phyloP scores from a whole-genome alignment of 768 basidiomycete species.

The Xerocomellus chrysenteron region DNA sequence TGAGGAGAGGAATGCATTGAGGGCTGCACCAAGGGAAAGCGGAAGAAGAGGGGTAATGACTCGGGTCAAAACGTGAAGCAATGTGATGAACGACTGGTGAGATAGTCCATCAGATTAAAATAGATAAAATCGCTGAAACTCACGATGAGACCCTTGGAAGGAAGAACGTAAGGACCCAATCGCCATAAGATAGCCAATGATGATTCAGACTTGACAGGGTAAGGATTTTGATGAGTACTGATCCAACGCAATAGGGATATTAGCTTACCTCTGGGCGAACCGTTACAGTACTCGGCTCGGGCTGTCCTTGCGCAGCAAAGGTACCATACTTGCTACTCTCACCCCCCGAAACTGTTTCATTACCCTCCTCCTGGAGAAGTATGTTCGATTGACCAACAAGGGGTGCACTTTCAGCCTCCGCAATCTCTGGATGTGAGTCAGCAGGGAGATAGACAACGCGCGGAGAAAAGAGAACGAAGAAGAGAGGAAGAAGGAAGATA shows the following conservation, averaged over 20 bases:
- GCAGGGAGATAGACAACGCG: slow-evolving; percentile 55
- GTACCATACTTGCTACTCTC: slow-evolving; percentile 72
- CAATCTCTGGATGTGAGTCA: slow-evolving; percentile 17
- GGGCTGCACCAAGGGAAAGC: slow-evolving; percentile 55
- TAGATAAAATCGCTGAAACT: background rate
- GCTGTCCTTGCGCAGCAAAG: slow-evolving; percentile 41
- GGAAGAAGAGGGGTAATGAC: slow-evolving; percentile 76
- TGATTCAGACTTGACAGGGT: slow-evolving; percentile 10
- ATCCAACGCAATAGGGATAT: background rate
- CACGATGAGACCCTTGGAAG: slow-evolving; percentile 25
- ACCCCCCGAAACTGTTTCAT: slow-evolving; percentile 32
- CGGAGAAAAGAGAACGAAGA: slow-evolving; percentile 62
- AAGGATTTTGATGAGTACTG: background rate
- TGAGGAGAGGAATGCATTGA: slow-evolving; percentile 22
- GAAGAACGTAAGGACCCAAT: slow-evolving; percentile 19
- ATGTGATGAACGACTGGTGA: slow-evolving; percentile 59
- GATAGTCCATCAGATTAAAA: slow-evolving; percentile 1
- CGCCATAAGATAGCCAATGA: slow-evolving; percentile 17
- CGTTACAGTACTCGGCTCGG: background rate
- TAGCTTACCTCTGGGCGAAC: slow-evolving; percentile 11
- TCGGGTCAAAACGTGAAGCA: slow-evolving; percentile 71
- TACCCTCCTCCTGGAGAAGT: slow-evolving; percentile 51
- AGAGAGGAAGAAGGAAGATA: slow-evolving; percentile 57
- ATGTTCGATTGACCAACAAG: slow-evolving; percentile 44
- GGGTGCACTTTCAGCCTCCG: slow-evolving; percentile 23